Evolutionary conservation across 495 filamentous ascomycete genomes (phyloP).

Genomic region (Rostrohypoxylon terebratum): DNA sequence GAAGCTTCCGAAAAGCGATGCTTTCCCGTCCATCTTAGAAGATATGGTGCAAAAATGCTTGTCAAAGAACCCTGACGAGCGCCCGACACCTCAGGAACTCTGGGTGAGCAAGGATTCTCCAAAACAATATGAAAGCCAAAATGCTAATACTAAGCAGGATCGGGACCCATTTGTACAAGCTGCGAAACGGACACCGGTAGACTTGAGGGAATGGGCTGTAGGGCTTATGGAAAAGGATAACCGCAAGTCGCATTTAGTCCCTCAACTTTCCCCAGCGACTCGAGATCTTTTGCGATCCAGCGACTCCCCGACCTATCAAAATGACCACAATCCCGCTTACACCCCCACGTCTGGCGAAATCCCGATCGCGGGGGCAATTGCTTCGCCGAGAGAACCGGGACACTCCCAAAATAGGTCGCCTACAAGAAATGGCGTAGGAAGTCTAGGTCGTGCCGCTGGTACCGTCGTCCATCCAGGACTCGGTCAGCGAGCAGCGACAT

Average conservation of each 20-base stretch:
- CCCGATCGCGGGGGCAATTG: slow-evolving; percentile 67
- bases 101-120: slow-evolving; percentile 61
- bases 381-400: slow-evolving; percentile 55
- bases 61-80: slow-evolving; percentile 84
- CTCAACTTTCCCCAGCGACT: slow-evolving; percentile 69
- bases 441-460: slow-evolving; percentile 58
- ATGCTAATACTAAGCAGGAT: slow-evolving; percentile 67
- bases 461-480: slow-evolving; percentile 63
- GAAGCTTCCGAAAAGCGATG: slow-evolving; percentile 93
- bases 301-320: slow-evolving; percentile 61
- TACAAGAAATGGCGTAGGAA: slow-evolving; percentile 55
- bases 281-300: slow-evolving; percentile 67
- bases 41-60: slow-evolving; percentile 97
- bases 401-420: slow-evolving; percentile 58
- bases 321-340: slow-evolving; percentile 51
- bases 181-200: slow-evolving; percentile 91
- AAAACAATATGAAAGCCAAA: neutral
- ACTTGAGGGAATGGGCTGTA: slow-evolving; percentile 89
- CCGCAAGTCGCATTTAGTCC: slow-evolving; percentile 88
- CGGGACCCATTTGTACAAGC: slow-evolving; percentile 93
- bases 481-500: slow-evolving; percentile 59
- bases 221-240: slow-evolving; percentile 91
- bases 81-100: slow-evolving; percentile 91
- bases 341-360: slow-evolving; percentile 76
- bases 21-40: slow-evolving; percentile 93